phyloP scores from a whole-genome alignment of 2,329 filamentous ascomycete genomes.

The Ascosphaera apis region DNA sequence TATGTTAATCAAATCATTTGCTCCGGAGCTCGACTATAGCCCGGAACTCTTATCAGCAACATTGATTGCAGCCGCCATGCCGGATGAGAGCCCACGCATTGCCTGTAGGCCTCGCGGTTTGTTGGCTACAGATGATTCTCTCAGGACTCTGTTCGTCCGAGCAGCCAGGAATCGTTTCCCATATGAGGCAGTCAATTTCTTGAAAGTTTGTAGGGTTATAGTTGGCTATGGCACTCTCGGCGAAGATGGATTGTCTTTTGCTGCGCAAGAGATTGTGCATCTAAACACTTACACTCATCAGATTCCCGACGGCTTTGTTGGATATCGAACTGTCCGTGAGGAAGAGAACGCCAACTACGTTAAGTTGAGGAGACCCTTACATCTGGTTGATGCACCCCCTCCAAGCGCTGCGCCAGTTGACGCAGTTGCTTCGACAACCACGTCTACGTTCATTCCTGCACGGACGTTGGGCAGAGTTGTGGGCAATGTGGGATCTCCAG shows the following conservation, averaged over 20 bases:
- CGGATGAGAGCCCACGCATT: slow-evolving; percentile 5
- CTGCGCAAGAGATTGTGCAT: slow-evolving; percentile 41
- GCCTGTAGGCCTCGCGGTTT: slow-evolving; percentile 21
- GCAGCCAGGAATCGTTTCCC: slow-evolving; percentile 59
- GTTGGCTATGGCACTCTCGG: slow-evolving; percentile 23
- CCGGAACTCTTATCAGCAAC: slow-evolving; percentile 45
- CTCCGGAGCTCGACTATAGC: slow-evolving; percentile 47
- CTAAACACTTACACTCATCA: slow-evolving; percentile 56
- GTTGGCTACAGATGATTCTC: slow-evolving; percentile 32
- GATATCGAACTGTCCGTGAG: slow-evolving; percentile 58
- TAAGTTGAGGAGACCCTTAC: slow-evolving; percentile 35
- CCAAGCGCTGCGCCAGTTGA: slow-evolving; percentile 13
- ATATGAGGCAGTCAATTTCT: slow-evolving; percentile 60
- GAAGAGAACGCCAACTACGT: slow-evolving; percentile 70
- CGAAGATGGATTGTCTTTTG: slow-evolving; percentile 25
- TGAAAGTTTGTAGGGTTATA: slow-evolving; percentile 46
- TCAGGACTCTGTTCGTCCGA: slow-evolving; percentile 37
- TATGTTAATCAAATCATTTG: slow-evolving; percentile 45
- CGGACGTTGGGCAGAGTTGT: slow-evolving; percentile 35
- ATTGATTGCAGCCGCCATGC: slow-evolving; percentile 16
- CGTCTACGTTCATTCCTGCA: slow-evolving; percentile 17
- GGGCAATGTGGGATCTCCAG: slow-evolving; percentile 51
- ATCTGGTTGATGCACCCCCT: slow-evolving; percentile 17
- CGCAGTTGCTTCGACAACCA: slow-evolving; percentile 14
- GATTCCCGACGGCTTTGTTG: slow-evolving; percentile 47